These are phyloP conservation scores for Mycena filopes DNA, from an alignment of 768 basidiomycete genomes.

Conservation along the genomic window DNA sequence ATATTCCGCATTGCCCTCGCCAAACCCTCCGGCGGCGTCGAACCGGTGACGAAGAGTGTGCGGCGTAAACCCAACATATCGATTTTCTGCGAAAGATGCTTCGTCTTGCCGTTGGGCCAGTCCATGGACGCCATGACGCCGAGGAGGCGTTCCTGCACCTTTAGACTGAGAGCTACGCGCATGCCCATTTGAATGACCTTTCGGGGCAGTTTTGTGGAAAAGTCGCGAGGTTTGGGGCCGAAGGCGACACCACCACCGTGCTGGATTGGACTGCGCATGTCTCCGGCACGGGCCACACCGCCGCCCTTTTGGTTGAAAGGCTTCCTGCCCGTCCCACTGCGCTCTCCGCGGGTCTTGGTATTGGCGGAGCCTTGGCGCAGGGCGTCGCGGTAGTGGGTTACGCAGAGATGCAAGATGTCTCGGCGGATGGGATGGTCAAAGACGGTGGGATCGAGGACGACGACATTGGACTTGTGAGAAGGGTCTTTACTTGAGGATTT, in stretches of 20 bases:
- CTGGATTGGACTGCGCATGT: slow-evolving; percentile 86
- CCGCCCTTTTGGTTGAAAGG: slow-evolving; percentile 92
- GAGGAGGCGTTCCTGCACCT: slow-evolving; percentile 78
- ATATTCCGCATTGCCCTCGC: slow-evolving; percentile 77
- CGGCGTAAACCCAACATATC: slow-evolving; percentile 73
- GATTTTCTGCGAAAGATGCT: slow-evolving; percentile 70
- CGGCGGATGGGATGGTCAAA: slow-evolving; percentile 90
- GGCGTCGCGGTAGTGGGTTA: slow-evolving; percentile 87
- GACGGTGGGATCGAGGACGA: slow-evolving; percentile 80
- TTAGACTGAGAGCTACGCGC: slow-evolving; percentile 87
- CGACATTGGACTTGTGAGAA: slow-evolving; percentile 56
- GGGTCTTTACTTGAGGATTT: slow-evolving; percentile 54
- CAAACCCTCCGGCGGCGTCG: slow-evolving; percentile 65
- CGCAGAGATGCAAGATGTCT: slow-evolving; percentile 93
- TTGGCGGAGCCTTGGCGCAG: slow-evolving; percentile 92
- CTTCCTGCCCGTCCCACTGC: slow-evolving; percentile 89
- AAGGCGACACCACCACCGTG: slow-evolving; percentile 94
- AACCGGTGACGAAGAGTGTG: slow-evolving; percentile 82
- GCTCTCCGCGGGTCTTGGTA: slow-evolving; percentile 93
- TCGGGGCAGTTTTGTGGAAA: slow-evolving; percentile 90
- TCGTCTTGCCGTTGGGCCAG: slow-evolving; percentile 82
- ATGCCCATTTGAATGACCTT: slow-evolving; percentile 95
- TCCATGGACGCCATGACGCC: slow-evolving; percentile 79
- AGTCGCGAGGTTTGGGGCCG: slow-evolving; percentile 92
- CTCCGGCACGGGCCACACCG: slow-evolving; percentile 90